These are phyloP conservation scores for Diplodia mutila DNA, from an alignment of 2,329 filamentous ascomycete species.

Conservation along the genomic window DNA sequence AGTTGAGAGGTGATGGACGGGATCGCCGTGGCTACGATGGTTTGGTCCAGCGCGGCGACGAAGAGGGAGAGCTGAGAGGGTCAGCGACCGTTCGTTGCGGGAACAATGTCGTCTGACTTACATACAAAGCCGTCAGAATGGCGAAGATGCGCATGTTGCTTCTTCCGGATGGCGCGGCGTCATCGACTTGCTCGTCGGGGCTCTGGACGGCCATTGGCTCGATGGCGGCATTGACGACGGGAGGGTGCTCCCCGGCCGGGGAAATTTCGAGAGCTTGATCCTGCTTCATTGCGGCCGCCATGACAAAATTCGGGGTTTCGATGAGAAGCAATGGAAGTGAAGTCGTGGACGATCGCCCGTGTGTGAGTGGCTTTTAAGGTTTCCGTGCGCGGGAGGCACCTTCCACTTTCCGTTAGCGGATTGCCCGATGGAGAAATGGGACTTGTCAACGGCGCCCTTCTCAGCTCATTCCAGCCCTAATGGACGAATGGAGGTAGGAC, in stretches of 20 bases:
- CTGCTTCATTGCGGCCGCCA: neutral
- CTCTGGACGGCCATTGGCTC: neutral
- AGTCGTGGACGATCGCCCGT: no score
- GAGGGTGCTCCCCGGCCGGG: neutral
- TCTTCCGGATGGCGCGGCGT: neutral
- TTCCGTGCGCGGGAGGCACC: no score
- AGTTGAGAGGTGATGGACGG: constrained; percentile 68
- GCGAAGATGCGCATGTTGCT: neutral
- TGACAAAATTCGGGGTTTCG: no score
- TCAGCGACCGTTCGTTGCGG: neutral
- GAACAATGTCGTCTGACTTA: neutral
- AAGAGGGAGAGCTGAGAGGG: constrained; percentile 43
- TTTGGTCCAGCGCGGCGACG: constrained; percentile 52
- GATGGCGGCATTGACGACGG: neutral
- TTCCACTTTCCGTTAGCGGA: no score
- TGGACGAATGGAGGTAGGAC: no score
- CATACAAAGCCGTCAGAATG: neutral
- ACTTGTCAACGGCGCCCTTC: no score
- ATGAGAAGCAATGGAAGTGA: no score
- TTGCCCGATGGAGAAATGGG: no score
- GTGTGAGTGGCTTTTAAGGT: no score
- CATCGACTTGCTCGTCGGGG: no score
- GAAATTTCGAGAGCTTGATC: neutral
- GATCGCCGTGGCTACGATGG: constrained; percentile 67
- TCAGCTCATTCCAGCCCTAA: no score